Evolutionary conservation across 1,139 yeast genomes (phyloP).

Genomic region (Kodamaea fungicola): DNA sequence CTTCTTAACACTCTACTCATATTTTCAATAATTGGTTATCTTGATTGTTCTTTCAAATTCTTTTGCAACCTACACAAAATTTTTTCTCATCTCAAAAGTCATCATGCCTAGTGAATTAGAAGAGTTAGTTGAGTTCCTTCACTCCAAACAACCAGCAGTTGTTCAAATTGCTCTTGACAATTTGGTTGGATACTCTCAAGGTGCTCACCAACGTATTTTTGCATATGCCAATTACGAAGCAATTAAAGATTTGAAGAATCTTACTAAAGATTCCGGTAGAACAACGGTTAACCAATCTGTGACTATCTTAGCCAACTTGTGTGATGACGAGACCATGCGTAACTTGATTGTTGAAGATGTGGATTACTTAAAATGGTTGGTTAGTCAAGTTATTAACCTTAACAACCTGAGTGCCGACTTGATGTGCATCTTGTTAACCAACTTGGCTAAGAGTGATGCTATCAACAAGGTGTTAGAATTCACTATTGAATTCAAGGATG

Average conservation of each 20-base stretch:
- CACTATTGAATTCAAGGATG: constrained; percentile 29
- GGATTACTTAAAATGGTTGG: constrained; percentile 53
- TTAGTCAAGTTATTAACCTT: constrained; percentile 51
- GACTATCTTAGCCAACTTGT: constrained; percentile 78
- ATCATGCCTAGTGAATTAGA: constrained; percentile 59
- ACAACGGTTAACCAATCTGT: constrained; percentile 64
- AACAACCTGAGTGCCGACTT: constrained; percentile 72
- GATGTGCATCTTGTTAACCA: constrained; percentile 79
- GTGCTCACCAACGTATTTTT: constrained; percentile 64
- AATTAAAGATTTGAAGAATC: constrained; percentile 65
- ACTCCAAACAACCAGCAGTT: constrained; percentile 78
- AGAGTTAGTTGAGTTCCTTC: constrained; percentile 77
- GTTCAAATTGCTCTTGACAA: constrained; percentile 84
- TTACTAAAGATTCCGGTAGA: constrained; percentile 50
- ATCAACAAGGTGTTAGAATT: constrained; percentile 56
- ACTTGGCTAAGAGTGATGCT: constrained; percentile 74
- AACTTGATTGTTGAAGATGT: constrained; percentile 63
- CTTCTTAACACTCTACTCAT: too few relatives aligned
- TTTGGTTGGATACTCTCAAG: constrained; percentile 77
- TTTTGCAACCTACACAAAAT: constrained; percentile 1
- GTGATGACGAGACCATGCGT: constrained; percentile 68
- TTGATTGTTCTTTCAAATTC: background rate
- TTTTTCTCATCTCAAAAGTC: constrained; percentile 1
- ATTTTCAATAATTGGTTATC: background rate
- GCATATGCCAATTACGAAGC: constrained; percentile 69